A percentile compares a stretch with the other conserved stretches of the same genome.
Evolutionary conservation across 2,329 filamentous ascomycete species (phyloP).

Genomic region (Ceratocystis smalleyi): DNA sequence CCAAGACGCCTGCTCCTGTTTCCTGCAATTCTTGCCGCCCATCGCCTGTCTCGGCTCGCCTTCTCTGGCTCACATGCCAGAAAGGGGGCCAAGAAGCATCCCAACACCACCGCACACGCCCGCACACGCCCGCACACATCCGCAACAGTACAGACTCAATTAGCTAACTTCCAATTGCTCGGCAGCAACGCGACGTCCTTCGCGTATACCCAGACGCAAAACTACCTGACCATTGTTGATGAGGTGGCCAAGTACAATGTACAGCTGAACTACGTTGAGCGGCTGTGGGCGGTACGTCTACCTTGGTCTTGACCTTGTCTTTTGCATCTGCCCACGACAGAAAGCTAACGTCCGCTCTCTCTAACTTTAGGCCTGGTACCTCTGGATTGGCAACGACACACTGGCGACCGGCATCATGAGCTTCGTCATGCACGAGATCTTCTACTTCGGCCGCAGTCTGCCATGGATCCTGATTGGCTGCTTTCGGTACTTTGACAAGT

Average conservation of each 20-base stretch:
- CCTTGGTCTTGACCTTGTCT: background rate
- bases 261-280: constrained; percentile 71
- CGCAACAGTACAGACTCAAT: background rate
- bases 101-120: no score
- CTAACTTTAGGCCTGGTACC: constrained; percentile 58
- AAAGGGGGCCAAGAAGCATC: no score
- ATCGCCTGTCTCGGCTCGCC: no score
- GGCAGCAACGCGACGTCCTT: constrained; percentile 37
- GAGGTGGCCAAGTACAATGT: constrained; percentile 61
- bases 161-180: constrained; percentile 6
- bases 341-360: constrained; percentile 14
- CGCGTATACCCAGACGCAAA: constrained; percentile 31
- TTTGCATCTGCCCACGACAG: background rate
- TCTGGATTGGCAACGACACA: constrained; percentile 95
- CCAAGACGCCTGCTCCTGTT: no score
- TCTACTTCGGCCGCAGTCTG: constrained; percentile 85
- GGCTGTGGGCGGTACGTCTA: constrained; percentile 62
- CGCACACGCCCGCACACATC: no score
- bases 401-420: constrained; percentile 96
- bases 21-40: no score
- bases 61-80: no score
- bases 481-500: constrained; percentile 76
- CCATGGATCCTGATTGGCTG: constrained; percentile 88
- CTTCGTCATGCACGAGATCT: constrained; percentile 80
- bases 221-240: constrained; percentile 44